These are phyloP conservation scores for Yamadazyma laniorum DNA, from an alignment of 805 yeast genomes.

Conservation along the genomic window DNA sequence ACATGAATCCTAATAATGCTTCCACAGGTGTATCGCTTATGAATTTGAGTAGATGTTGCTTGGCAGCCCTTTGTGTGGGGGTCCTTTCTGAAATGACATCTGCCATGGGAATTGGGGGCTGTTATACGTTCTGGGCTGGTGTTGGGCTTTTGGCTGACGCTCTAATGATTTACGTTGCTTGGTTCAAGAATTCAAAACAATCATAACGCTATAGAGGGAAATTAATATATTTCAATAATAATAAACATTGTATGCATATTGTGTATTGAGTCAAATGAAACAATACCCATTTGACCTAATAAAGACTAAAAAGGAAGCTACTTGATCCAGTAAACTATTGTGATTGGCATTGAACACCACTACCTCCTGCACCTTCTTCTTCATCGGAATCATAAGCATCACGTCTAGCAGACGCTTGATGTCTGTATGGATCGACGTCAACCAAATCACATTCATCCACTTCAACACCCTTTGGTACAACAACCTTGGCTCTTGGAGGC, in stretches of 20 bases:
- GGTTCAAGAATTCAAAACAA: not conserved
- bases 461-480: slow-evolving; percentile 68
- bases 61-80: slow-evolving; percentile 70
- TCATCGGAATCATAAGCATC: slow-evolving; percentile 46
- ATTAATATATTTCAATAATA: no score
- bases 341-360: slow-evolving; percentile 91
- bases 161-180: slow-evolving; percentile 12
- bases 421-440: slow-evolving; percentile 66
- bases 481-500: slow-evolving; percentile 67
- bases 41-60: slow-evolving; percentile 70
- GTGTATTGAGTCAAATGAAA: not conserved
- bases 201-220: no score
- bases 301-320: not conserved
- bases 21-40: slow-evolving; percentile 74
- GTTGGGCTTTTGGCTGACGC: slow-evolving; percentile 22
- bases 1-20: slow-evolving; percentile 64
- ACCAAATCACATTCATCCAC: slow-evolving; percentile 78
- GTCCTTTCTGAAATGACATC: slow-evolving; percentile 59
- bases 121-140: slow-evolving; percentile 69
- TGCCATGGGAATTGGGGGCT: slow-evolving; percentile 67
- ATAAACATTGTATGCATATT: not conserved
- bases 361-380: slow-evolving; percentile 54
- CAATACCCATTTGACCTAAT: not conserved
- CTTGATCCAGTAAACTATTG: slow-evolving; percentile 55
- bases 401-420: slow-evolving; percentile 42